Evolutionary conservation across 352 stramenopile genomes (phyloP).

Genomic region (Pythium plurisporium): DNA sequence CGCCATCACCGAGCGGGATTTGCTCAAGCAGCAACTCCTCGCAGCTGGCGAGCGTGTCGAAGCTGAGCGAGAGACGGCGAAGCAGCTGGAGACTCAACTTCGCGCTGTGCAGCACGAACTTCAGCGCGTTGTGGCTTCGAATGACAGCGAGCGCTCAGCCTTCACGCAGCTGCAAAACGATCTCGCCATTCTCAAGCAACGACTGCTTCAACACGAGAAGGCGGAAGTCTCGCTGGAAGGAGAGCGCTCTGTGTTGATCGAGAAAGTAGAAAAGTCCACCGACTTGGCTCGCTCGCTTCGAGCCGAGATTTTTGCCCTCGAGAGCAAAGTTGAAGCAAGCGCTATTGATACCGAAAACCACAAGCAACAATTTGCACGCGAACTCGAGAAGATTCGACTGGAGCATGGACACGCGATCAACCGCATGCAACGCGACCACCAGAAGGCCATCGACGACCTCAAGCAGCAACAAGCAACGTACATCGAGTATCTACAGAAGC

Average conservation of each 20-base stretch:
- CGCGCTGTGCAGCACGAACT: slow-evolving; percentile 45
- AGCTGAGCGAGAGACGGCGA: slow-evolving; percentile 28
- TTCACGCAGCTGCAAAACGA: slow-evolving; percentile 38
- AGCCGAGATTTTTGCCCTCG: slow-evolving; percentile 28
- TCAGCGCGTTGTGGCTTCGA: slow-evolving; percentile 27
- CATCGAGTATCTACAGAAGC: slow-evolving; percentile 43
- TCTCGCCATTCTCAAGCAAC: slow-evolving; percentile 51
- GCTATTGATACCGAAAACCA: slow-evolving; percentile 25
- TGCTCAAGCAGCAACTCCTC: slow-evolving; percentile 52
- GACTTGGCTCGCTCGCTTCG: slow-evolving; percentile 32
- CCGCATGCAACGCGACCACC: slow-evolving; percentile 43
- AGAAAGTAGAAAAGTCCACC: slow-evolving; percentile 30
- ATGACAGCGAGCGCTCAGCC: slow-evolving; percentile 31
- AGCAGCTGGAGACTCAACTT: slow-evolving; percentile 43
- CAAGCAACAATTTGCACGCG: slow-evolving; percentile 40
- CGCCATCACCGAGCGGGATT: slow-evolving; percentile 37
- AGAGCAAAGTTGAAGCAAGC: slow-evolving; percentile 38
- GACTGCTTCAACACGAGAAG: slow-evolving; percentile 45
- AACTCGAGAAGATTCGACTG: slow-evolving; percentile 41
- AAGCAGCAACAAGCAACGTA: slow-evolving; percentile 38
- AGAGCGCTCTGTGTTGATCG: slow-evolving; percentile 38
- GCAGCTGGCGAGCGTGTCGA: slow-evolving; percentile 35
- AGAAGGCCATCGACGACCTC: slow-evolving; percentile 36
- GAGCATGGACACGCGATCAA: slow-evolving; percentile 36
- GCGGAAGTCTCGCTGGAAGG: slow-evolving; percentile 31